Percentiles rank a stretch among this genome's conserved stretches.
These are phyloP conservation scores for Ophiostoma sp. DNA, from an alignment of 2,329 filamentous ascomycete genomes.

Conservation along the genomic window DNA sequence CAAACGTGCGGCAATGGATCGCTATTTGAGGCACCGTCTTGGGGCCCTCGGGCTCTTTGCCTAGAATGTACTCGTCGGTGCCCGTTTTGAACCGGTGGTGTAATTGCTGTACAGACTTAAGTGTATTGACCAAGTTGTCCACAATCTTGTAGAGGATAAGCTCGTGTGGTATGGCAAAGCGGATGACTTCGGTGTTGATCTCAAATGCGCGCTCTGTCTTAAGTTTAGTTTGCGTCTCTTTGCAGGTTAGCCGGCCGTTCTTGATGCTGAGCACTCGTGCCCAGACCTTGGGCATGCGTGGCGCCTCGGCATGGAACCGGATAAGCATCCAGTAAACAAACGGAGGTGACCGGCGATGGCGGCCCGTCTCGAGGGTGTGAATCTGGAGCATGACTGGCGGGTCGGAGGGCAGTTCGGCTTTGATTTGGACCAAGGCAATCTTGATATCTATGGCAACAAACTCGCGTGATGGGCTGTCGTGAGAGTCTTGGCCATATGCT, in stretches of 20 bases:
- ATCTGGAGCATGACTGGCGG: slow-evolving; percentile 89
- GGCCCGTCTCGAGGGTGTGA: slow-evolving; percentile 73
- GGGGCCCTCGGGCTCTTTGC: slow-evolving; percentile 77
- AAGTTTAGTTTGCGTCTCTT: slow-evolving; percentile 64
- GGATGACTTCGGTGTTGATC: slow-evolving; percentile 75
- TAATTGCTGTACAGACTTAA: slow-evolving; percentile 85
- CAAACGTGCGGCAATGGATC: slow-evolving; percentile 69
- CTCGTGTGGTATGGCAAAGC: slow-evolving; percentile 84
- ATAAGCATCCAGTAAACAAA: slow-evolving; percentile 72
- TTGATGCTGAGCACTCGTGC: slow-evolving; percentile 81
- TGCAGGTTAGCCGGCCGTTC: slow-evolving; percentile 61
- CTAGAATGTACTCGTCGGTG: slow-evolving; percentile 79
- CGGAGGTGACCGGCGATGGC: slow-evolving; percentile 80
- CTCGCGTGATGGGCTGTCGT: slow-evolving; percentile 43
- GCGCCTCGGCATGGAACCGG: slow-evolving; percentile 82
- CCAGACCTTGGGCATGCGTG: slow-evolving; percentile 78
- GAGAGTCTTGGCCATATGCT: neutral
- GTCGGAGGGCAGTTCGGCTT: slow-evolving; percentile 80
- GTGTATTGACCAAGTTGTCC: slow-evolving; percentile 85
- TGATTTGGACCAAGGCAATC: slow-evolving; percentile 75
- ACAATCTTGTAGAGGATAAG: slow-evolving; percentile 82
- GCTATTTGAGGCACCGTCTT: slow-evolving; percentile 84
- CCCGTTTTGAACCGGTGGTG: slow-evolving; percentile 86
- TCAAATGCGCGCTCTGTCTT: slow-evolving; percentile 79
- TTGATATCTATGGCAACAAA: slow-evolving; percentile 78